These are phyloP conservation scores for Euphorbia celastroides DNA, from an alignment of 441 rosid species.

Conservation along the genomic window DNA sequence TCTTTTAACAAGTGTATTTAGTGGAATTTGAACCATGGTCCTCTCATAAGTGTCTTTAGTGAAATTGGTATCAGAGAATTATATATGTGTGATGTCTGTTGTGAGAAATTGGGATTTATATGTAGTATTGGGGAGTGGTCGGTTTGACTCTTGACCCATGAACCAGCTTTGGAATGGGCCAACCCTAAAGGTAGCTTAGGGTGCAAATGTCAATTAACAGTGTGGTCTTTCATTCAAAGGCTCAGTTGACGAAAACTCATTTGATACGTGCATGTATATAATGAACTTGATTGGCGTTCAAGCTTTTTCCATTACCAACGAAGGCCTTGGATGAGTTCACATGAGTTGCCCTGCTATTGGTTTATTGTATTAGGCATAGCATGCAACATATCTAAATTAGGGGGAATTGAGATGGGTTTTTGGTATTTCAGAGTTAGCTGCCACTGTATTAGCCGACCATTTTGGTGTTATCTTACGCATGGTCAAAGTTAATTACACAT, in stretches of 20 bases:
- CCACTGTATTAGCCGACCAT: slow-evolving; percentile 16
- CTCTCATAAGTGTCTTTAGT: no score
- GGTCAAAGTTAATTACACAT: neutral
- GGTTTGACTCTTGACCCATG: neutral
- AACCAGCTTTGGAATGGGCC: no score
- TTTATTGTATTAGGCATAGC: neutral
- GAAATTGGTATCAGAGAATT: no score
- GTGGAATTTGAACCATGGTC: no score
- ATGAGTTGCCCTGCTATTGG: no score
- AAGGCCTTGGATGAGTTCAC: no score
- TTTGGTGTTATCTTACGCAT: neutral
- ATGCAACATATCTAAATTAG: neutral
- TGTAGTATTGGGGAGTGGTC: neutral
- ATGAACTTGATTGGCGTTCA: neutral
- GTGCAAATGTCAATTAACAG: slow-evolving; percentile 1
- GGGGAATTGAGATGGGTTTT: neutral
- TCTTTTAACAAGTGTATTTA: no score
- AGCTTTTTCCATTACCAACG: no score
- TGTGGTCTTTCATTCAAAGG: neutral
- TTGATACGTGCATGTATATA: neutral
- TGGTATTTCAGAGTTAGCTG: slow-evolving; percentile 6
- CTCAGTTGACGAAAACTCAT: neutral
- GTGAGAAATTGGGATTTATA: neutral
- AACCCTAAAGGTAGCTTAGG: neutral
- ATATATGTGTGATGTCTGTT: neutral